Base-by-base conservation (phyloP, 352 stramenopile genomes). In the Phytophthora foliorum region DNA sequence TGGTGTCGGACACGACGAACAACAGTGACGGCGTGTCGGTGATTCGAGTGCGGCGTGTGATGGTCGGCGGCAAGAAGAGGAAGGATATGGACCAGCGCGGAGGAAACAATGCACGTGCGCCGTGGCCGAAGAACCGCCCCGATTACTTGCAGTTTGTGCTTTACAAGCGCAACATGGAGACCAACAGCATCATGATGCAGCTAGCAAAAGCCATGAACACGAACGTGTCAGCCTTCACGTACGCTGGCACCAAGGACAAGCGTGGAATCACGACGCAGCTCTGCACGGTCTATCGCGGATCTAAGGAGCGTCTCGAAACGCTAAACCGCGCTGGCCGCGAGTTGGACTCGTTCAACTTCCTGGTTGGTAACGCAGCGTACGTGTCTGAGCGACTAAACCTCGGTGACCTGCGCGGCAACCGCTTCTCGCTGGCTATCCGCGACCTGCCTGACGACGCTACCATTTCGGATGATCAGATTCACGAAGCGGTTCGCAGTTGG, bases 91-190 rank as follows among this genome's bases (percentile, higher is more conserved):
- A 92, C 46, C 75, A 91, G 46, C 80, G 88, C 6, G 71, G 67
- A 29, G 42, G 31, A 19, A 68, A 45, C 41, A 70, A 55, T 3
- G 42, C 29, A 14, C 63, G 62, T 55, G 81, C 74, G 48, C 69
- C 73, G 32, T 92, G 88, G 85, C 82, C 88, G 27, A 74, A 81
- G 57, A 85, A 92, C 70, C 74, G 86, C 2, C 84, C 89, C 5
- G 84, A 99, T 51, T 99, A 92, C 74, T 75, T 98, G 32, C 83
- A 91, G 63, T 99, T 99, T 80, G 91, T 98, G 24, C 71, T 99
- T 3, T 99, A 98, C 86, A 99, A 98, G 69, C 93, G 98, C 75
- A 99, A 99, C 82, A 93, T 95, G 70, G 97, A 99, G 67, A 99
- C 96, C 13, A 86, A 91, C 19, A 94, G 83, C 17, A 81, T 92